phyloP scores from a whole-genome alignment of 1,139 yeast genomes.

The Candida tropicalis region DNA sequence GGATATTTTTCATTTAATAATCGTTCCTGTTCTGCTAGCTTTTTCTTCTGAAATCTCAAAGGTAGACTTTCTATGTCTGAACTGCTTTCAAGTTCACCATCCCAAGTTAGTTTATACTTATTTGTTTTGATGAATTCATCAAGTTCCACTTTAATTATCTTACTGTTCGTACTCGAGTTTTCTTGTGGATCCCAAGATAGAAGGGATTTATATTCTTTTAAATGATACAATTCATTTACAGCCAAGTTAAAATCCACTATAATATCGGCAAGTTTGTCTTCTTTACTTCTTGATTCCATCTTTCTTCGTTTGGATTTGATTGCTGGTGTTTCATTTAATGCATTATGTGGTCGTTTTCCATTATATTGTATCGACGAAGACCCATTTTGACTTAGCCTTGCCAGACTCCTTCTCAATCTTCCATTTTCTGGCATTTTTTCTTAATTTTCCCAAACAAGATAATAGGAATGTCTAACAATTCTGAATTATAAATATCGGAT shows the following conservation, averaged over 20 bases:
- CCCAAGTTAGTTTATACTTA: conserved; percentile 35
- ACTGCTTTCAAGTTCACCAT: conserved; percentile 27
- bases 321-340: conserved; percentile 2
- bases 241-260: conserved; percentile 48
- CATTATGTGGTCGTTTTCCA: conserved; percentile 7
- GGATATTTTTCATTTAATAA: conserved; percentile 39
- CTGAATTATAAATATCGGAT: background rate
- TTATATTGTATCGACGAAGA: conserved; percentile 8
- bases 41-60: conserved; percentile 46
- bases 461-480: background rate
- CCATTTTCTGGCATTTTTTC: conserved; percentile 13
- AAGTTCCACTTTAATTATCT: conserved; percentile 36
- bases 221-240: conserved; percentile 56
- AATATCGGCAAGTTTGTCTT: conserved; percentile 32
- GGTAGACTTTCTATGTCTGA: conserved; percentile 38
- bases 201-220: conserved; percentile 61
- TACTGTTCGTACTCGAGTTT: conserved; percentile 30
- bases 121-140: conserved; percentile 35
- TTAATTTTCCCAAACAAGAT: background rate
- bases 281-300: conserved; percentile 16
- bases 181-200: conserved; percentile 62
- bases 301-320: conserved; percentile 15
- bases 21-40: conserved; percentile 42
- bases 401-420: conserved; percentile 14
- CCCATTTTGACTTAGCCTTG: conserved; percentile 14